These are phyloP conservation scores for Ustilago bromivora DNA, from an alignment of 1,284 basidiomycete species.

Conservation along the genomic window DNA sequence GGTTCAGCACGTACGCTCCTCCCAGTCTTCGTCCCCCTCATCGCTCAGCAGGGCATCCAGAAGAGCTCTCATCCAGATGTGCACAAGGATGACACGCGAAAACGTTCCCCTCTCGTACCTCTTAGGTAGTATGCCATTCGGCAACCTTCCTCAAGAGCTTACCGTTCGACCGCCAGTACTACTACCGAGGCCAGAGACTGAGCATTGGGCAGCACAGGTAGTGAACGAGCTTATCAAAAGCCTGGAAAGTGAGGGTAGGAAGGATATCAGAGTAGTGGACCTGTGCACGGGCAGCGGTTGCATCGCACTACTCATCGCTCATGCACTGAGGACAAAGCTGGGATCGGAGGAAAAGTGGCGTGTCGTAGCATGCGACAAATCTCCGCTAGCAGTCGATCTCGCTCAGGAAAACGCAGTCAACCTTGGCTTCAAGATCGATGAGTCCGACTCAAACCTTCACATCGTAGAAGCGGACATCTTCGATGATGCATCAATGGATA, in stretches of 20 bases:
- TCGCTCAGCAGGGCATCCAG: slow-evolving; percentile 14
- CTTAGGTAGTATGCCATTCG: slow-evolving; percentile 38
- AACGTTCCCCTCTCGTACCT: slow-evolving; percentile 40
- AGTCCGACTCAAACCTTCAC: slow-evolving; percentile 4
- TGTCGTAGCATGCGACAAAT: slow-evolving; percentile 38
- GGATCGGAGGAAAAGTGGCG: slow-evolving; percentile 13
- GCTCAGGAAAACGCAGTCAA: slow-evolving; percentile 38
- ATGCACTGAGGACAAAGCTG: slow-evolving; percentile 23
- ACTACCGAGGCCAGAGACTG: slow-evolving; percentile 43
- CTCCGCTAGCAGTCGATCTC: slow-evolving; percentile 22
- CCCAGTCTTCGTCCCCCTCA: neutral
- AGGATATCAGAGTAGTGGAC: slow-evolving; percentile 22
- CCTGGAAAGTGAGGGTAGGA: neutral
- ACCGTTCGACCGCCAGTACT: slow-evolving; percentile 31
- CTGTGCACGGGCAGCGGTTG: slow-evolving; percentile 44
- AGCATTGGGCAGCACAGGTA: slow-evolving; percentile 37
- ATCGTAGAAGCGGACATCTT: slow-evolving; percentile 40
- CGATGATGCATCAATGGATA: slow-evolving; percentile 22
- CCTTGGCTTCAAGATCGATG: slow-evolving; percentile 13
- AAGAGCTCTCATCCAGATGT: slow-evolving; percentile 25
- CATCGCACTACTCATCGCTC: slow-evolving; percentile 35
- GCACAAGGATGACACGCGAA: slow-evolving; percentile 23
- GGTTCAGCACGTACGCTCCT: slow-evolving; percentile 29
- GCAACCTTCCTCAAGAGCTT: slow-evolving; percentile 24
- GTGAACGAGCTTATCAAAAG: slow-evolving; percentile 1